phyloP scores from a whole-genome alignment of 352 stramenopile genomes.

The Phytophthora brassicae region DNA sequence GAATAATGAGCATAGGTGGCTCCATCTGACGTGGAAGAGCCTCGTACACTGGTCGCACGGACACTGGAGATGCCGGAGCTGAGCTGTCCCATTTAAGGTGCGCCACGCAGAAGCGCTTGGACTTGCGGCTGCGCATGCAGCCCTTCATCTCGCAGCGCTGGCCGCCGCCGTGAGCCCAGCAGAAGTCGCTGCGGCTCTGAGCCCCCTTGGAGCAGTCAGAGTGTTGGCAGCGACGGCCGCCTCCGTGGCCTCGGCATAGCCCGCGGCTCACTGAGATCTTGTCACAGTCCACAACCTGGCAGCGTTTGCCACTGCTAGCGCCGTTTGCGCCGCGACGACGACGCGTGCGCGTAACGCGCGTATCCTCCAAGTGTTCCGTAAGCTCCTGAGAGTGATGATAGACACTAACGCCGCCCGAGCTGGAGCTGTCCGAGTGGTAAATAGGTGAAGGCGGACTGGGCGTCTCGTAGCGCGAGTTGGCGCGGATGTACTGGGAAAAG shows the following conservation, averaged over 20 bases:
- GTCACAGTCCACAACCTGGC: conserved; percentile 61
- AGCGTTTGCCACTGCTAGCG: conserved; percentile 56
- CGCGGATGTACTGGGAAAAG: conserved; percentile 32
- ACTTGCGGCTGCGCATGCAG: conserved; percentile 74
- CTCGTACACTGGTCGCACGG: conserved; percentile 13
- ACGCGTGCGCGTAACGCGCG: conserved; percentile 15
- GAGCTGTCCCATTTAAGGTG: conserved; percentile 52
- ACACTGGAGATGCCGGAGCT: conserved; percentile 3
- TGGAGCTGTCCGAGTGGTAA: conserved; percentile 38
- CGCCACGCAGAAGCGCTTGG: conserved; percentile 75
- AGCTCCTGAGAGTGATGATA: conserved; percentile 22
- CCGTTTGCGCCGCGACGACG: conserved; percentile 38
- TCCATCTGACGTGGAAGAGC: conserved; percentile 17
- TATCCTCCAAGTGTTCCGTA: conserved; percentile 11
- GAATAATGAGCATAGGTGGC: conserved; percentile 29
- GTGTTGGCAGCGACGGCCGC: conserved; percentile 65
- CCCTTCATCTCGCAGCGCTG: conserved; percentile 70
- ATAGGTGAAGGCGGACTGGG: conserved; percentile 27
- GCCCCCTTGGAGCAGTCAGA: conserved; percentile 68
- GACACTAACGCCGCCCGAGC: conserved; percentile 16
- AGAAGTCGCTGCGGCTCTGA: conserved; percentile 75
- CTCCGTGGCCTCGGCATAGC: conserved; percentile 70
- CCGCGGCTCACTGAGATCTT: conserved; percentile 80
- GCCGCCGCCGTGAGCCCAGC: conserved; percentile 72
- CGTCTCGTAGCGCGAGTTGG: conserved; percentile 34